phyloP scores from a whole-genome alignment of 2,329 filamentous ascomycete species.

The Davidsoniella virescens region DNA sequence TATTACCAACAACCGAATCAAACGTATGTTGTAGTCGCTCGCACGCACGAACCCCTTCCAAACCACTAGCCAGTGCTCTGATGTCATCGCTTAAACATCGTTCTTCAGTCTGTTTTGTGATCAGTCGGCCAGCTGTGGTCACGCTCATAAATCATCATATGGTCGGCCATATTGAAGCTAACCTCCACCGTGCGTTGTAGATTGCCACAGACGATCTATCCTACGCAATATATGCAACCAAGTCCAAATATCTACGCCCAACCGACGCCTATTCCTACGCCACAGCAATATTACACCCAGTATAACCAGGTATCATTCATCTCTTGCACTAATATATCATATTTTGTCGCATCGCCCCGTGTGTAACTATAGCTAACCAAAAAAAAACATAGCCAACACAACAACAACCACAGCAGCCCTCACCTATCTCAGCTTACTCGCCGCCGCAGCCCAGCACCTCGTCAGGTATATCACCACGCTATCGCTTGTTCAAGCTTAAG shows the following conservation, averaged over 20 bases:
- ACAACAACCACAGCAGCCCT: background rate
- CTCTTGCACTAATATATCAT: background rate
- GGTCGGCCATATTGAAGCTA: too few species aligned
- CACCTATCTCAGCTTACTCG: conserved; percentile 3
- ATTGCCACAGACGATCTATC: background rate
- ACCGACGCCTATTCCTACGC: background rate
- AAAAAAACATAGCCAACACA: background rate
- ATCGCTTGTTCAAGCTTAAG: conserved; percentile 16
- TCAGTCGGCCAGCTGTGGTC: too few species aligned
- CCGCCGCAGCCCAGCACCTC: conserved; percentile 3
- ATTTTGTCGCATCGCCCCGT: too few species aligned
- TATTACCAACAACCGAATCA: background rate
- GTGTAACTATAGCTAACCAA: too few species aligned
- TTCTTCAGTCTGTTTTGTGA: too few species aligned
- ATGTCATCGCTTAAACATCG: too few species aligned
- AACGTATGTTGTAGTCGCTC: background rate
- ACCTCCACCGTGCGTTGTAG: background rate
- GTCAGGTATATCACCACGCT: conserved; percentile 24
- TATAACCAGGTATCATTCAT: conserved; percentile 30
- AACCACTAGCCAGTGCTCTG: too few species aligned
- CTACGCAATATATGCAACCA: background rate
- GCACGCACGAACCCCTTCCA: too few species aligned
- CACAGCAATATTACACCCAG: conserved; percentile 23
- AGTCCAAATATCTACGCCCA: too few species aligned
- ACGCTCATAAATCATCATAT: too few species aligned